phyloP scores from a whole-genome alignment of 805 yeast genomes.

The Kazachstania kunashirensis region DNA sequence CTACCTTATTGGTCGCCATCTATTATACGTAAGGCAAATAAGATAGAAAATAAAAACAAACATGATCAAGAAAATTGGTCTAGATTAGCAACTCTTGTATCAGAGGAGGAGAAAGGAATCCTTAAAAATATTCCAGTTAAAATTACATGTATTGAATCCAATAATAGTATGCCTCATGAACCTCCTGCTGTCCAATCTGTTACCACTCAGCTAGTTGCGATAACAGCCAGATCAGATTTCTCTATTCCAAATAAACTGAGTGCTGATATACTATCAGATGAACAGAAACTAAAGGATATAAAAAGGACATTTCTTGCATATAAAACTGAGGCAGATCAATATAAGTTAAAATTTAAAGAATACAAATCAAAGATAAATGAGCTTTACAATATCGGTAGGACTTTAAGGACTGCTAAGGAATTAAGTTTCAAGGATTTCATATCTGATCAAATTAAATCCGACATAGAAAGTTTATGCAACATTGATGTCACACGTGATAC shows the following conservation, averaged over 20 bases:
- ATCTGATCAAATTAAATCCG: constrained; percentile 20
- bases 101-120: constrained; percentile 23
- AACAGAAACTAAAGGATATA: constrained; percentile 17
- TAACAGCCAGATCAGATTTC: constrained; percentile 28
- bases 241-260: constrained; percentile 37
- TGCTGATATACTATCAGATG: constrained; percentile 22
- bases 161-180: constrained; percentile 19
- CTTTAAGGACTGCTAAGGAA: constrained; percentile 12
- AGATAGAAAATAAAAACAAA: constrained; percentile 25
- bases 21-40: constrained; percentile 31
- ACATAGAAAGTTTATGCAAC: constrained; percentile 27
- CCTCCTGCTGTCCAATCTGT: constrained; percentile 29
- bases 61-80: constrained; percentile 31
- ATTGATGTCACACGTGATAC: constrained; percentile 14
- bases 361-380: constrained; percentile 17
- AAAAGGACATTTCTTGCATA: constrained; percentile 17
- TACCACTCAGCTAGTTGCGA: constrained; percentile 26
- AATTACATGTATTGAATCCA: constrained; percentile 28
- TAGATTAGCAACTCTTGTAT: constrained; percentile 19
- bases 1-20: constrained; percentile 33
- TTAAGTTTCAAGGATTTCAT: constrained; percentile 25
- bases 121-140: constrained; percentile 24
- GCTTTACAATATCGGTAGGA: constrained; percentile 19
- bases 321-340: constrained; percentile 8
- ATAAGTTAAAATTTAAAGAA: constrained; percentile 16